Base-by-base conservation (phyloP, 306 rosid species). In the Oxytropis ochrocephala region DNA sequence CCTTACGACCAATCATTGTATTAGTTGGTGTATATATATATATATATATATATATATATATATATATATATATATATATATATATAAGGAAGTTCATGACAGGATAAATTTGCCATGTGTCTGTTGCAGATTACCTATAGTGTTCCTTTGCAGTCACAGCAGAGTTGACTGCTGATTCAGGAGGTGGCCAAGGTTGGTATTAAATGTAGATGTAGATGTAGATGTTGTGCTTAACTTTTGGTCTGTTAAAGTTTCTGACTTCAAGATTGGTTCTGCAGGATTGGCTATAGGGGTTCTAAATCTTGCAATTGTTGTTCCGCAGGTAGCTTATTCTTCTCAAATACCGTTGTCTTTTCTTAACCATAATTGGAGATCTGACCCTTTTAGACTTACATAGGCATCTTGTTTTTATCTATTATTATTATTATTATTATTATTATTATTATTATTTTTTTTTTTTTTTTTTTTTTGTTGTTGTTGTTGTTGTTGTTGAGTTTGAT, bases 231-330 rank as follows among this genome's bases (percentile, higher is more conserved):
- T 46, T 56, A 29, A 24, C 58, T 48, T 69, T 30, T 64, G 30
- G 75, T 53, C 65, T 56, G 62, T 58, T 32, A 6, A 64, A 48
- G 73, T 36, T 71, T 63, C 67, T 60, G 56, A 76, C 70, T 53
- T 52, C 54, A 36, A 36, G 65, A 39, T 62, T 81, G 78, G 57
- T 60, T 72, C 30, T 68, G 61, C 90, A 94, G 98, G 98, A 59
- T 78, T 94, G 88, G 98, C 98, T 70, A 90, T 88, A 8, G 97
- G 99, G 81, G 99, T 94, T 83, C 78, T 94, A 58, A 94, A 94
- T 87, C 99, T 94, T 57, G 94, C 99, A 32, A 89, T 94, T 71
- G 99, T 94, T 68, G 70, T 91, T 80, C 98, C 98, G 54, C 98
- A 90, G 98, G 98, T 94, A 85, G 11, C 74, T 70, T 62, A 19